Base-by-base conservation (phyloP, 2,329 filamentous ascomycete genomes). In the Penicillium sp. region DNA sequence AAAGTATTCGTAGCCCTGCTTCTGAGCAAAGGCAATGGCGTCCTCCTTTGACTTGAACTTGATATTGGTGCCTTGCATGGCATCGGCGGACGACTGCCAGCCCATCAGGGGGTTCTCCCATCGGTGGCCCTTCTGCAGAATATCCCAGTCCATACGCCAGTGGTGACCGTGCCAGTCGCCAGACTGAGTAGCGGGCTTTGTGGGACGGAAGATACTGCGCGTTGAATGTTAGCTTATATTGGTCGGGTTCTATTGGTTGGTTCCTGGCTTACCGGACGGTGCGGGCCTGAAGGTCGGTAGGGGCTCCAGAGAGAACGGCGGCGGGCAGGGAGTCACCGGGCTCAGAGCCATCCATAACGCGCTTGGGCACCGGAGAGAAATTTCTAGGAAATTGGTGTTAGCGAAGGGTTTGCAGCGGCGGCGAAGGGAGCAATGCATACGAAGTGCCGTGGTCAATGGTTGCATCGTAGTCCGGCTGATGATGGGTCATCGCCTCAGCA, bases 81-180 rank as follows among this genome's bases (percentile, higher is more conserved):
- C 85, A 74, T 99, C 94, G 50, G 82, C 92, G 16, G 91, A 95
- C 22, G 92, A 97, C 72, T 96, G 92, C 95, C 95, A 99, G 55
- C 94, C 94, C 84, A 99, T 99, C 71, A 99, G 76, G 42, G 88
- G 90, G 76, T 99, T 99, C 79, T 99, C 94, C 95, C 94, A 99
- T 64, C 94, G 84, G 75, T 96, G 90, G 55, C 94, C 94, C 78
- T 95, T 96, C 64, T 81, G 76, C 28, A 97, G 81, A 44, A 95
- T 85, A 71, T 99, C 94, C 94, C 94, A 99, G 73, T 99, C 94
- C 91, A 99, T 95, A 45, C 92, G 87, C 94, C 94, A 99, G 67
- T 88, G 83, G 69, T 89, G 84, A 50, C 83, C 78, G 69, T 89
- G 86, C 88, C 90, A 96, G 64, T 85, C 83, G 58, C 94, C 92